Conservation (phyloP, 2,329 filamentous ascomycete species). For the Fusarium sp. region DNA sequence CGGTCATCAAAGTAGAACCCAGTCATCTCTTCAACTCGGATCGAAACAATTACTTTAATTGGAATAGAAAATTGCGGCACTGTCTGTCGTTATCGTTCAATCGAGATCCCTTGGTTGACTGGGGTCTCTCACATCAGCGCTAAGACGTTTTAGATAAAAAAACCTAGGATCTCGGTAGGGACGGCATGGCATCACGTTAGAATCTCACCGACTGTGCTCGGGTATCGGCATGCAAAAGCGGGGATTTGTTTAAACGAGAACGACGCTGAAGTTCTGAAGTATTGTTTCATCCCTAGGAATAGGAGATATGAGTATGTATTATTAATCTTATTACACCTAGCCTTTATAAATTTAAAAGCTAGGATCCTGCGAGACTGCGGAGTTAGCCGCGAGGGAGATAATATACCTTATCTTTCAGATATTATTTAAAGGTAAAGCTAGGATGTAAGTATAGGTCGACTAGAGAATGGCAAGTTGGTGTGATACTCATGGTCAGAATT, state of each 20-base stretch:
- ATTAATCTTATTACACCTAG: no score
- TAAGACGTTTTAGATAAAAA: not conserved
- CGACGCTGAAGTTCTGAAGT: not conserved
- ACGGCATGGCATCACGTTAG: not conserved
- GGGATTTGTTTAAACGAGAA: not conserved
- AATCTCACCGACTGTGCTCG: not conserved
- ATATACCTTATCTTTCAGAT: not conserved
- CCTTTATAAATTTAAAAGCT: not conserved
- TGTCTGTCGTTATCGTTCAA: not conserved
- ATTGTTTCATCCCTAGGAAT: no score
- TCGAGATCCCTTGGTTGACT: not conserved
- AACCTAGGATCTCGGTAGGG: not conserved
- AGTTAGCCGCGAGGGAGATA: constrained; percentile 9
- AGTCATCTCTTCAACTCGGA: not conserved
- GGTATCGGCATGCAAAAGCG: not conserved
- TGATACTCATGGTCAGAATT: no score
- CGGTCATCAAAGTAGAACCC: not conserved
- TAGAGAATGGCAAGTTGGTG: no score
- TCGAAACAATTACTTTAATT: not conserved
- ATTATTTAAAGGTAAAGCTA: no score
- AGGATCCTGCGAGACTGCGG: not conserved
- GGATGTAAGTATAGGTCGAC: no score
- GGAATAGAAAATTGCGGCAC: not conserved
- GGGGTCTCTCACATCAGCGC: not conserved
- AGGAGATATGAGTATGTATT: no score